Conservation (phyloP, 2,329 filamentous ascomycete genomes). For the Cladosporium sphaerospermum region DNA sequence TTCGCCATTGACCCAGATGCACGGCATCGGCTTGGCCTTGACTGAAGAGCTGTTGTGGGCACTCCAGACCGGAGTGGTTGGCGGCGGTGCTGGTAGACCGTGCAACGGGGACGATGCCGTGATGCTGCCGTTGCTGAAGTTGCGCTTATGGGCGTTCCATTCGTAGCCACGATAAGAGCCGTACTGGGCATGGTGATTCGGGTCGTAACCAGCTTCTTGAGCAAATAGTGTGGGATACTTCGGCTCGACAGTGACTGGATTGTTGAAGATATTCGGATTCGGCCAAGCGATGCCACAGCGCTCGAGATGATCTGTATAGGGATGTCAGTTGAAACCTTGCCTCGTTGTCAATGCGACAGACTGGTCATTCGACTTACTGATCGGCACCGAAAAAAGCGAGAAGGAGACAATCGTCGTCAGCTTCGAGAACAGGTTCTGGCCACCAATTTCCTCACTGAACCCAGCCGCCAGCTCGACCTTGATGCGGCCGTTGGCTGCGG, state of each 20-base stretch:
- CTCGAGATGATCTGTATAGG: slow-evolving; percentile 60
- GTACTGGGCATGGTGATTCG: too few relatives aligned
- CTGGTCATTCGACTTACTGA: slow-evolving; percentile 47
- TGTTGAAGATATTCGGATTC: slow-evolving; percentile 53
- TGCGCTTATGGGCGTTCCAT: slow-evolving; percentile 8
- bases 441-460: slow-evolving; percentile 35
- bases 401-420: slow-evolving; percentile 70
- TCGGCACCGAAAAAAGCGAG: slow-evolving; percentile 77
- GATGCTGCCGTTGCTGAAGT: slow-evolving; percentile 15
- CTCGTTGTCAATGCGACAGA: not conserved
- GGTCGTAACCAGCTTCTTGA: too few relatives aligned
- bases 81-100: slow-evolving; percentile 15
- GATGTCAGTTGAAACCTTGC: slow-evolving; percentile 1
- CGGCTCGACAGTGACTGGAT: slow-evolving; percentile 16
- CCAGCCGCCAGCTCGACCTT: slow-evolving; percentile 71
- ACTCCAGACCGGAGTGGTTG: slow-evolving; percentile 14
- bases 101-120: not conserved
- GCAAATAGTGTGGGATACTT: not conserved
- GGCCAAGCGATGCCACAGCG: slow-evolving; percentile 73
- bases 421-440: slow-evolving; percentile 47
- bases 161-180: not conserved
- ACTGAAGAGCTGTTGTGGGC: not conserved
- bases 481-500: slow-evolving; percentile 67
- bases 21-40: not conserved
- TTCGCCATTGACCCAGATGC: not conserved